Evolutionary conservation across 176 grass and related monocot species (phyloP).

Genomic region (Ensete ventricosum): DNA sequence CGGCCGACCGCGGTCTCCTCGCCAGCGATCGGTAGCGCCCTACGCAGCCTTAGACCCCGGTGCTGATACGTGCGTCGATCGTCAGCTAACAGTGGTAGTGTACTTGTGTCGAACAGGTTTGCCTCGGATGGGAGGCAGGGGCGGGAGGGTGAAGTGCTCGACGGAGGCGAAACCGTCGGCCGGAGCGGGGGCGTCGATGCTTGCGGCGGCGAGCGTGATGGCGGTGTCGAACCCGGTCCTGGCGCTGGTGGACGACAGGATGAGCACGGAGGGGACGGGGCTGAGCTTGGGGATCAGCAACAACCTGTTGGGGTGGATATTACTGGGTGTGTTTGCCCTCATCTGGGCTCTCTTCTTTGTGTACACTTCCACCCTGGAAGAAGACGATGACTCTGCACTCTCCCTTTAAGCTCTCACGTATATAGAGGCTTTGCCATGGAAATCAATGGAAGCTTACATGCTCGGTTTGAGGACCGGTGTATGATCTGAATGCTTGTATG

Average conservation of each 20-base stretch:
- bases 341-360: conserved; percentile 88
- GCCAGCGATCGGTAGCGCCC: conserved; percentile 33
- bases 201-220: conserved; percentile 34
- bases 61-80: too few relatives aligned
- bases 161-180: conserved; percentile 30
- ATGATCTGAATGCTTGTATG: too few relatives aligned
- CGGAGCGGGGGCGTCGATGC: conserved; percentile 21
- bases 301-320: conserved; percentile 87
- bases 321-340: conserved; percentile 77
- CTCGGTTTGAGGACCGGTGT: too few relatives aligned
- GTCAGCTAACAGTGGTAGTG: not conserved
- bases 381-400: conserved; percentile 93
- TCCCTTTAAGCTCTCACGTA: conserved; percentile 33
- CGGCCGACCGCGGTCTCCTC: conserved; percentile 12
- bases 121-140: conserved; percentile 48
- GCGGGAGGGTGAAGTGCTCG: conserved; percentile 50
- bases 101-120: conserved; percentile 37
- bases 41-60: too few relatives aligned
- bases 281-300: conserved; percentile 87
- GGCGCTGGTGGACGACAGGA: conserved; percentile 88
- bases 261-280: conserved; percentile 92
- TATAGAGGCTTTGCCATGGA: too few relatives aligned
- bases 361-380: conserved; percentile 82
- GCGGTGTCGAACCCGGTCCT: conserved; percentile 46
- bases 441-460: too few relatives aligned